Evolutionary conservation across 805 yeast species (phyloP), one percentile per base, ranked within the genome.

Genomic region (Starmerella apicola): DNA sequence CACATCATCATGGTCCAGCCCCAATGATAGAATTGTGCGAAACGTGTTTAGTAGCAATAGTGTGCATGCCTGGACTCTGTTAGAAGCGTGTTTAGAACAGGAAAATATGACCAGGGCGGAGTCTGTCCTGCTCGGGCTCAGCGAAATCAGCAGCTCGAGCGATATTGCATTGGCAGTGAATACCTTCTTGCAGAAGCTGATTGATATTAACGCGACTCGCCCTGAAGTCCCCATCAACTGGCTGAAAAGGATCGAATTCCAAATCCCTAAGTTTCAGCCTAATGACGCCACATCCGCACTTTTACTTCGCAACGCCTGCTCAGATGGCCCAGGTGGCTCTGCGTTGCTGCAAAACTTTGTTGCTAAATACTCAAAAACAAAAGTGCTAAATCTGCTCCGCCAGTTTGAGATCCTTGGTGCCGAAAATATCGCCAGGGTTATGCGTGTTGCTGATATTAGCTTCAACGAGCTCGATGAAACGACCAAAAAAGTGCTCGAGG

Each of bases 71-170:
- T 84, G 86, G 76, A 72, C 86, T 3, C 60, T 84, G 26, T 65
- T 83, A 30, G 94, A 84, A 51, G 88, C 91, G 0, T 78, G 86
- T 48, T 54, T 84, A 24, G 72, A 74, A 32, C 70, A 80, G 25
- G 68, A 69, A 38, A 79, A 81, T 53, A 71, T 68, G 49, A 71
- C 68, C 18, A 66, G 95, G 52, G 94, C 94, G 0, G 75, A 73
- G 47, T 62, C 76, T 19, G 74, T 83, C 17, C 59, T 84, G 30
- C 64, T 67, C 39, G 76, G 85, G 3, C 64, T 83, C 34, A 68
- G 75, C 36, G 72, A 72, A 17, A 57, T 74, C 17, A 57, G 66
- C 4, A 52, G 59, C 3, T 53, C 57, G 45, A 57, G 63, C 50
- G 71, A 71, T 21, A 72, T 81, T 46, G 65, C 75, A 19, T 74